phyloP scores from a whole-genome alignment of 495 filamentous ascomycete species.

The Hypomontagnella monticulosa region DNA sequence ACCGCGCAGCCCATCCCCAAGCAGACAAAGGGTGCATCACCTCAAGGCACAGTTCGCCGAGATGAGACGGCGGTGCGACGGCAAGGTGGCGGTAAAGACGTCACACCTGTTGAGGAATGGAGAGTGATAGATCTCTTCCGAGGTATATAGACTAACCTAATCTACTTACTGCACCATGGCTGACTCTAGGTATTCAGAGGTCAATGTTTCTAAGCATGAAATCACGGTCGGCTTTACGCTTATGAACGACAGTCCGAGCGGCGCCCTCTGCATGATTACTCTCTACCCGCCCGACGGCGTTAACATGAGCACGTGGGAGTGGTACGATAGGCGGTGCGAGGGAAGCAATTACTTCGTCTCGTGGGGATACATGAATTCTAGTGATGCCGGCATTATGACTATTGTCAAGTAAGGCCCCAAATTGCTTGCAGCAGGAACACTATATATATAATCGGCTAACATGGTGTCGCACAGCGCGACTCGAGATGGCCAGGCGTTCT shows the following conservation, averaged over 20 bases:
- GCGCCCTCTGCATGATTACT: slow-evolving; percentile 12
- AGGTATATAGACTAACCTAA: slow-evolving; percentile 7
- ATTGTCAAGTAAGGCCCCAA: slow-evolving; percentile 34
- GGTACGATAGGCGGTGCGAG: slow-evolving; percentile 27
- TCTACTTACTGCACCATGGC: neutral
- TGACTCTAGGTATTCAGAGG: slow-evolving; percentile 9
- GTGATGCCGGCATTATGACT: slow-evolving; percentile 37
- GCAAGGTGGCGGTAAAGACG: neutral
- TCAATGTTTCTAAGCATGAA: slow-evolving; percentile 13
- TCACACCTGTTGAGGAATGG: slow-evolving; percentile 8
- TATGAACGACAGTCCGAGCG: slow-evolving; percentile 1
- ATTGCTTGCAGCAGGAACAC: neutral
- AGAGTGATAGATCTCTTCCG: slow-evolving; percentile 21
- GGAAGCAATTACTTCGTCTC: slow-evolving; percentile 32
- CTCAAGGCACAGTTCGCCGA: neutral
- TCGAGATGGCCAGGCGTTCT: slow-evolving; percentile 27
- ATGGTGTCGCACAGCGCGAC: slow-evolving; percentile 9
- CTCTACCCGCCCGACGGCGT: slow-evolving; percentile 19
- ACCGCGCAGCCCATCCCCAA: neutral
- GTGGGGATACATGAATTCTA: slow-evolving; percentile 32
- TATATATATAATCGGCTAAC: slow-evolving; percentile 7
- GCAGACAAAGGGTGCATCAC: slow-evolving; percentile 7
- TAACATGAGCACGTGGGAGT: slow-evolving; percentile 25
- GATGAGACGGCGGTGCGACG: neutral
- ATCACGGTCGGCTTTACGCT: slow-evolving; percentile 24